Base-by-base conservation (phyloP, 176 grass and related monocot genomes). In the Urochloa ruziziensis region DNA sequence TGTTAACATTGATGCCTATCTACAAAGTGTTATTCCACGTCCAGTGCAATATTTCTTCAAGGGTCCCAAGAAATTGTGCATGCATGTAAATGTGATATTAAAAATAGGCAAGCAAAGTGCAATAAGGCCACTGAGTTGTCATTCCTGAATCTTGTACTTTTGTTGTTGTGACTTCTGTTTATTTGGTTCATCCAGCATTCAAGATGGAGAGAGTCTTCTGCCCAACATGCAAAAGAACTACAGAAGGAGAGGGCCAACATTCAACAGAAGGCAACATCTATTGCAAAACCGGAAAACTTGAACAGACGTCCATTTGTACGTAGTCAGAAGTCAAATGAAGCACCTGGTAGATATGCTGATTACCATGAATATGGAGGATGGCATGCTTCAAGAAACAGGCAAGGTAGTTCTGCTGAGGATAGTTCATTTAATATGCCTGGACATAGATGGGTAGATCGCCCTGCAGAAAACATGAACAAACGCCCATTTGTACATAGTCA, bases 221-320 rank as follows among this genome's bases (percentile, higher is more conserved):
- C 73, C 57, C 86, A 93, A 44, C 71, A 87, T 87, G 88, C 67
- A 54, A 89, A 91, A 78, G 61, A 89, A 70, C 73, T 83, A 42
- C 83, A 89, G 72, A 86, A 87, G 32, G 80, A 91, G 70, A 87
- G 80, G 52, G 79, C 86, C 48, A 91, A 52, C 43, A 88, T 61
- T 39, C 76, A 96, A 73, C 88, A 93, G 77, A 93, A 68, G 32
- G 77, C 72, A 67, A 93, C 90, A 84, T 80, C 83, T 86, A 82
- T 87, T 75, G 77, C 80, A 82, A 85, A 96, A 64, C 62, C 82
- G 48, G 83, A 93, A 68, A 80, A 82, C 68, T 71, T 93, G 52
- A 89, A 82, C 59, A 83, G 71, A 52, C 83, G 67, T 19, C 76
- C 83, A 56, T 52, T 79, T 56, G 61, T 64, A 62, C 40, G 62